phyloP scores from a whole-genome alignment of 2,329 filamentous ascomycete genomes.

The Sporothrix mexicana region DNA sequence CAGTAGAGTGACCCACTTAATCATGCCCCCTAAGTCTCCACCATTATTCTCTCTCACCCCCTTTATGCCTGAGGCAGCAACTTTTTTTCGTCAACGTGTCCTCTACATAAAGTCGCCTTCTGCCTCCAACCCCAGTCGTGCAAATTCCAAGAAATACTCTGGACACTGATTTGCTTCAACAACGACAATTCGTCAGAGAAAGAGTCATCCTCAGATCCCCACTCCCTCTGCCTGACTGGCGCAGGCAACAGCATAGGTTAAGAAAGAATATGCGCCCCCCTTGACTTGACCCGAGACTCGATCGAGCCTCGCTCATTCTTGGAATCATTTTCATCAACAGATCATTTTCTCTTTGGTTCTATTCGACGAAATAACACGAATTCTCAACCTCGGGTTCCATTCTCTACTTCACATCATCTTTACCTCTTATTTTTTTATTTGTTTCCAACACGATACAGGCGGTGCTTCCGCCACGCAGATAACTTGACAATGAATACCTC shows the following conservation, averaged over 20 bases:
- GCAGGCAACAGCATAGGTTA: slow-evolving; percentile 34
- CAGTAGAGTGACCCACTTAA: too few species aligned
- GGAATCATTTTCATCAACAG: background rate
- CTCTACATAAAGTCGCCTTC: slow-evolving; percentile 37
- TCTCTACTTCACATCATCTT: too few species aligned
- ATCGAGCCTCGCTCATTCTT: background rate
- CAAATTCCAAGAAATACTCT: background rate
- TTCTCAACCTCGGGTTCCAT: too few species aligned
- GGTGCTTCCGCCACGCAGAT: background rate
- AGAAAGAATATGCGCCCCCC: slow-evolving; percentile 28
- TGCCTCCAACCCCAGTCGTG: slow-evolving; percentile 16
- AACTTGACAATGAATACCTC: slow-evolving; percentile 33
- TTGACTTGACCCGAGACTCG: background rate
- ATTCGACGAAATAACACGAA: too few species aligned
- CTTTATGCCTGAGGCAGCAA: slow-evolving; percentile 37
- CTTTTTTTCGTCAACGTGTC: slow-evolving; percentile 37
- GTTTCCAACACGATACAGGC: background rate
- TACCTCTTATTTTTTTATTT: too few species aligned
- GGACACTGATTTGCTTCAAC: background rate
- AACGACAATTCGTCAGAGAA: background rate
- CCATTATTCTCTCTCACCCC: slow-evolving; percentile 21
- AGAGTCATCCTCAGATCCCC: slow-evolving; percentile 25
- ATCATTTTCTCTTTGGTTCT: too few species aligned
- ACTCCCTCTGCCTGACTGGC: slow-evolving; percentile 14
- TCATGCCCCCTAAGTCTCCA: slow-evolving; percentile 21